Evolutionary conservation across 768 basidiomycete species (phyloP).

Genomic region (Mycena galericulata): DNA sequence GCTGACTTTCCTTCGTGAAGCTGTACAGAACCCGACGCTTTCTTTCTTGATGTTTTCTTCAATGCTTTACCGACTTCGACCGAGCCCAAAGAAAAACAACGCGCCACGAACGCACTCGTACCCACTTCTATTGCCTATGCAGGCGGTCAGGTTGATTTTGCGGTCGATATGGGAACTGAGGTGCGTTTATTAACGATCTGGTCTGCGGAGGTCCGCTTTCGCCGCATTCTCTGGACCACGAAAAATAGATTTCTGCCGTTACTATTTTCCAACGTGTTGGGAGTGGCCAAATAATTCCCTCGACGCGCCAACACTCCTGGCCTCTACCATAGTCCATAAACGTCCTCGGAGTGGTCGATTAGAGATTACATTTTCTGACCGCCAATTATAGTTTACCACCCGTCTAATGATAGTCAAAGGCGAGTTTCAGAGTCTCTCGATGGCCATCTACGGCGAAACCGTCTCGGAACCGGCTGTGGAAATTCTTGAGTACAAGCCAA

Average conservation of each 20-base stretch:
- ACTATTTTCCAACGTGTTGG: no score
- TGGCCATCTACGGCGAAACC: conserved; percentile 72
- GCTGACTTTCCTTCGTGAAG: conserved; percentile 49
- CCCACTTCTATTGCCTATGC: conserved; percentile 79
- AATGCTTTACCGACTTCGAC: conserved; percentile 70
- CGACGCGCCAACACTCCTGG: no score
- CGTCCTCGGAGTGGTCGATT: no score
- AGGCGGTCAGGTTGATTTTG: conserved; percentile 74
- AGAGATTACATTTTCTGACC: no score
- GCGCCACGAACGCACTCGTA: conserved; percentile 76
- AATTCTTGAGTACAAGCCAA: conserved; percentile 56
- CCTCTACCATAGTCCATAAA: no score
- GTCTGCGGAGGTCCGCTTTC: no score
- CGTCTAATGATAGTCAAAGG: conserved; percentile 87
- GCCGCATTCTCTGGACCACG: not conserved
- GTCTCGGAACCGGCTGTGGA: conserved; percentile 57
- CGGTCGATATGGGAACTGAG: conserved; percentile 77
- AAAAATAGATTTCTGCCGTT: no score
- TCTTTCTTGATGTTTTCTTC: conserved; percentile 81
- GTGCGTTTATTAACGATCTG: conserved; percentile 57
- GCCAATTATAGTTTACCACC: conserved; percentile 74
- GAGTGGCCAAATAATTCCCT: no score
- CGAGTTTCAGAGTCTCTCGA: conserved; percentile 72
- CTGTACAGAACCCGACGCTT: conserved; percentile 77
- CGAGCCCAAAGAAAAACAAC: conserved; percentile 68